Percentiles rank a stretch among this genome's conserved stretches.
Evolutionary conservation across 805 yeast genomes (phyloP).

Genomic region (Scheffersomyces amazonensis): DNA sequence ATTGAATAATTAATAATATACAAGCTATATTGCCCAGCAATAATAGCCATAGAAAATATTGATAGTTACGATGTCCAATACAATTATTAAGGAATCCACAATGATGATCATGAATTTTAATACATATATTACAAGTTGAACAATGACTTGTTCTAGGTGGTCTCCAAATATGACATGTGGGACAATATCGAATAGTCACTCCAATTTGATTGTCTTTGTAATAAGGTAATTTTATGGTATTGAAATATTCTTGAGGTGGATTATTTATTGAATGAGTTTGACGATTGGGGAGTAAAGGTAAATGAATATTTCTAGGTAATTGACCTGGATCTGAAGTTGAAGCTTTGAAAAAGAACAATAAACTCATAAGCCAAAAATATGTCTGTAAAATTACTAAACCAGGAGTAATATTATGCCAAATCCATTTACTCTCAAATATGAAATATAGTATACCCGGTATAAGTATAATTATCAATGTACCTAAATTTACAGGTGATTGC

Average conservation of each 20-base stretch:
- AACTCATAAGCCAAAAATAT: slow-evolving; percentile 55
- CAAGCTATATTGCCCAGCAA: slow-evolving; percentile 15
- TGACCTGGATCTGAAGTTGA: slow-evolving; percentile 69
- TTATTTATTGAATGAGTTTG: slow-evolving; percentile 9
- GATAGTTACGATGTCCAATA: slow-evolving; percentile 38
- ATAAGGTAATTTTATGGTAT: slow-evolving; percentile 49
- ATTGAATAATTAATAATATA: slow-evolving; percentile 15
- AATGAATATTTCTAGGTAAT: slow-evolving; percentile 64
- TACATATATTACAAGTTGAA: slow-evolving; percentile 62
- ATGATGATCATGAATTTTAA: slow-evolving; percentile 69
- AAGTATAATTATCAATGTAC: slow-evolving; percentile 30
- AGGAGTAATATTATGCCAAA: slow-evolving; percentile 56
- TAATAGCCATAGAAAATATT: slow-evolving; percentile 33
- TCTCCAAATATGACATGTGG: slow-evolving; percentile 58
- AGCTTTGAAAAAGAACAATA: slow-evolving; percentile 49
- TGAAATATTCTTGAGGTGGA: slow-evolving; percentile 60
- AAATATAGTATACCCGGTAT: slow-evolving; percentile 55
- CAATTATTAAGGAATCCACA: slow-evolving; percentile 58
- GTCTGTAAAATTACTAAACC: slow-evolving; percentile 53
- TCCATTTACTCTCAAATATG: slow-evolving; percentile 45
- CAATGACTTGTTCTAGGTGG: slow-evolving; percentile 73
- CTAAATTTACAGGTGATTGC: slow-evolving; percentile 36
- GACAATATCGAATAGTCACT: slow-evolving; percentile 54
- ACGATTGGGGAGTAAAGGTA: slow-evolving; percentile 23
- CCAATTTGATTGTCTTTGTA: slow-evolving; percentile 20